Evolutionary conservation across 345 rosid genomes (phyloP).

Genomic region (Euphorbia tirucalli): DNA sequence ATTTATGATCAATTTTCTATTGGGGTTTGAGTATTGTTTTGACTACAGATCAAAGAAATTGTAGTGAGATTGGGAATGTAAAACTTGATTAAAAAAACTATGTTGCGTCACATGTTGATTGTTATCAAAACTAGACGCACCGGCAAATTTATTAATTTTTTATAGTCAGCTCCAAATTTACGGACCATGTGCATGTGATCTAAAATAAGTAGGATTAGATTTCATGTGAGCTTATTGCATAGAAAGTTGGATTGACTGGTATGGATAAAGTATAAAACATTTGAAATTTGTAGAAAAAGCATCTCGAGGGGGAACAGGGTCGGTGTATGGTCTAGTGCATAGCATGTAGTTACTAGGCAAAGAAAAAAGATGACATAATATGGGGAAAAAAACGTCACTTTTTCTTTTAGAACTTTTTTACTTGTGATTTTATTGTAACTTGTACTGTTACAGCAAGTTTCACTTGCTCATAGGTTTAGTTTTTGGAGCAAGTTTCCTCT

Average conservation of each 20-base stretch:
- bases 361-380: slow-evolving; percentile 14
- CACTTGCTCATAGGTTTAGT: too few relatives aligned
- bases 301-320: slow-evolving; percentile 15
- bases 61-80: slow-evolving; percentile 19
- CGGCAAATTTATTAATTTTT: slow-evolving; percentile 17
- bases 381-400: slow-evolving; percentile 12
- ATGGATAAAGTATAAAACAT: slow-evolving; percentile 25
- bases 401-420: background rate
- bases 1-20: background rate
- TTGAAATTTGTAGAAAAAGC: slow-evolving; percentile 15
- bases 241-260: slow-evolving; percentile 32
- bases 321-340: slow-evolving; percentile 22
- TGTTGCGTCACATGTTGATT: slow-evolving; percentile 10
- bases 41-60: too few relatives aligned
- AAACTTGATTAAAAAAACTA: slow-evolving; percentile 10
- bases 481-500: background rate
- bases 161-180: slow-evolving; percentile 24
- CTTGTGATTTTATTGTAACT: background rate
- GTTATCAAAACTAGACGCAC: slow-evolving; percentile 15
- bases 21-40: background rate
- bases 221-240: slow-evolving; percentile 45
- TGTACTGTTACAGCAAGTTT: background rate
- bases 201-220: slow-evolving; percentile 41
- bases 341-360: slow-evolving; percentile 10
- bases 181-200: slow-evolving; percentile 55